These are phyloP conservation scores for Terana coerulea DNA, from an alignment of 768 basidiomycete species.

Conservation along the genomic window DNA sequence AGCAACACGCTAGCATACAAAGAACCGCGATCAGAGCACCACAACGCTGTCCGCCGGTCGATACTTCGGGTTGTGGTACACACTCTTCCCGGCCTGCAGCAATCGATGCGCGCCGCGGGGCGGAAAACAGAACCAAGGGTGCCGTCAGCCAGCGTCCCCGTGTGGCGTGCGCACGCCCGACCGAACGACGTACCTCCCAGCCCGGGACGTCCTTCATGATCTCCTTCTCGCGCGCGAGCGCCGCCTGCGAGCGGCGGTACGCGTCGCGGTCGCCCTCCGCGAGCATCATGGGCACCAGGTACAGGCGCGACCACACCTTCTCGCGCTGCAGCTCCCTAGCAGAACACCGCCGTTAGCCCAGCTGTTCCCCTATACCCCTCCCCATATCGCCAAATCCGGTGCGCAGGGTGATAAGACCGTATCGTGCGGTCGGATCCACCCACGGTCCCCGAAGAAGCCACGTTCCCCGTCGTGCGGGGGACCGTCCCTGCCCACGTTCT, in stretches of 20 bases:
- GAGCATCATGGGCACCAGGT: conserved; percentile 86
- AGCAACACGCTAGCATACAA: conserved; percentile 17
- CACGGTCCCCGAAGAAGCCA: conserved; percentile 34
- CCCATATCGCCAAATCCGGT: conserved; percentile 20
- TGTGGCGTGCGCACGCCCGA: conserved; percentile 16
- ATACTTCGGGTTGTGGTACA: conserved; percentile 80
- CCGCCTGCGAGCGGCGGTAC: conserved; percentile 79
- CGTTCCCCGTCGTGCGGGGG: conserved; percentile 67
- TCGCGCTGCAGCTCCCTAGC: conserved; percentile 90
- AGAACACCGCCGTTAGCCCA: conserved; percentile 40
- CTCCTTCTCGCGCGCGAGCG: conserved; percentile 71
- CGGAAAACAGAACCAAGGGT: conserved; percentile 7
- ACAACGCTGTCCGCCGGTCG: conserved; percentile 53
- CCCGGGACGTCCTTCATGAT: conserved; percentile 94
- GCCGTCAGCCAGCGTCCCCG: conserved; percentile 16
- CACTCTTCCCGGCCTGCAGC: conserved; percentile 74
- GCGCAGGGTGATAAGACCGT: conserved; percentile 39
- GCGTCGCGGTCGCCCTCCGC: conserved; percentile 93
- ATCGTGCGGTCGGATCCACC: conserved; percentile 64
- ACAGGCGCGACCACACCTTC: conserved; percentile 92
- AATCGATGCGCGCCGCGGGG: conserved; percentile 12
- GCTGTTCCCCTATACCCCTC: conserved; percentile 34
- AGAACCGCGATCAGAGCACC: conserved; percentile 42
- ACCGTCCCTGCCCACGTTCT: conserved; percentile 53
- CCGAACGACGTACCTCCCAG: conserved; percentile 77